These are phyloP conservation scores for Populus euphratica DNA, from an alignment of 345 rosid genomes.

Conservation along the genomic window DNA sequence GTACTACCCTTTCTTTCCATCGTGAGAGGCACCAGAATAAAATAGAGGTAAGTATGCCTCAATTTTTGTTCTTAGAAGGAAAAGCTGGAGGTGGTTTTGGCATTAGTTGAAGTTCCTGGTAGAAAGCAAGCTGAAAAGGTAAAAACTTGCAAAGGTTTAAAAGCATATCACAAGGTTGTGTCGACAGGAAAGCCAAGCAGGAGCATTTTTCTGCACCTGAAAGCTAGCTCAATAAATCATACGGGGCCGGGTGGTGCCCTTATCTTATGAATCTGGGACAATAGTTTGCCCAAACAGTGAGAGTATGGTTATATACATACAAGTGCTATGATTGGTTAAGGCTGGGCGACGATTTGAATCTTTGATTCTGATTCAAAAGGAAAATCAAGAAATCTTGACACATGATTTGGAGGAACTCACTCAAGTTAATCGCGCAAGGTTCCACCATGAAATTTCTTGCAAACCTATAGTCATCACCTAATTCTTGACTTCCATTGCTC, in stretches of 20 bases:
- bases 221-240: too few relatives aligned
- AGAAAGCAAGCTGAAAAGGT: not conserved
- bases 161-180: not conserved
- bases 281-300: not conserved
- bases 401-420: too few relatives aligned
- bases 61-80: not conserved
- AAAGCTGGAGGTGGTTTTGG: not conserved
- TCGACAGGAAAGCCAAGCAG: not conserved
- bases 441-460: too few relatives aligned
- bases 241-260: not conserved
- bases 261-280: not conserved
- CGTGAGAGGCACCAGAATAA: too few relatives aligned
- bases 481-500: too few relatives aligned
- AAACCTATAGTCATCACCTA: too few relatives aligned
- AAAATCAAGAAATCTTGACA: not conserved
- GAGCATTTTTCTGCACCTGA: not conserved
- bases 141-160: not conserved
- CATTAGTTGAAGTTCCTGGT: not conserved
- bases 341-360: not conserved
- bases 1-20: not conserved
- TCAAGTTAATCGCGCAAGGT: too few relatives aligned
- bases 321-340: too few relatives aligned
- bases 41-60: not conserved
- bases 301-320: not conserved
- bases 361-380: not conserved